Percentiles rank a stretch among this genome's conserved stretches.
Conservation (phyloP, 2,329 filamentous ascomycete genomes). For the Stachybotrys echinatus region DNA sequence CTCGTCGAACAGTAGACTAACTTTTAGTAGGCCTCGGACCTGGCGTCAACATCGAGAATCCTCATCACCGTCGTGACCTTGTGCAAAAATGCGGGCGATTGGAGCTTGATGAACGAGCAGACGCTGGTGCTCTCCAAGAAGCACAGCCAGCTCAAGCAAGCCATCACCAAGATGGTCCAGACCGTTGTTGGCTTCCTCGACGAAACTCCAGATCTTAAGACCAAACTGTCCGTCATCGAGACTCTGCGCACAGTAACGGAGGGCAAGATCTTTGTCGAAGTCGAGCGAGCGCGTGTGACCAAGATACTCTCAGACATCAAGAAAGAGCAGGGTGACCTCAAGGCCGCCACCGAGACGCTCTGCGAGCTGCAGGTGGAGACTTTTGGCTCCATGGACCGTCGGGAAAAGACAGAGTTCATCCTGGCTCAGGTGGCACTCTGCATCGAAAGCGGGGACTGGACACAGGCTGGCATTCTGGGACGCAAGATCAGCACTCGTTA, state of each 20-base stretch:
- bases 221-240: constrained; percentile 90
- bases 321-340: constrained; percentile 88
- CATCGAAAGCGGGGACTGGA: constrained; percentile 95
- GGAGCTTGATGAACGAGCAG: constrained; percentile 94
- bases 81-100: constrained; percentile 89
- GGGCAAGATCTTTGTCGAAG: constrained; percentile 99
- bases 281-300: constrained; percentile 92
- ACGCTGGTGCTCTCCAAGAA: constrained; percentile 96
- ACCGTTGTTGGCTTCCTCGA: constrained; percentile 89
- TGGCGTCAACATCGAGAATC: constrained; percentile 87
- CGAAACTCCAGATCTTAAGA: constrained; percentile 76
- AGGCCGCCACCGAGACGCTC: constrained; percentile 83
- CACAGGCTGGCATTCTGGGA: constrained; percentile 85
- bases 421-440: constrained; percentile 90
- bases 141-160: constrained; percentile 98
- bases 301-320: constrained; percentile 96
- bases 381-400: constrained; percentile 93
- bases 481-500: constrained; percentile 97
- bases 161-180: constrained; percentile 98
- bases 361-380: constrained; percentile 99
- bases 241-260: constrained; percentile 94
- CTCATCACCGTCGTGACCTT: constrained; percentile 86
- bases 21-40: constrained; percentile 74
- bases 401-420: constrained; percentile 99
- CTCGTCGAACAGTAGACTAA: constrained; percentile 6